Evolutionary conservation across 1,284 basidiomycete species (phyloP).

Genomic region (Flammula alnicola): DNA sequence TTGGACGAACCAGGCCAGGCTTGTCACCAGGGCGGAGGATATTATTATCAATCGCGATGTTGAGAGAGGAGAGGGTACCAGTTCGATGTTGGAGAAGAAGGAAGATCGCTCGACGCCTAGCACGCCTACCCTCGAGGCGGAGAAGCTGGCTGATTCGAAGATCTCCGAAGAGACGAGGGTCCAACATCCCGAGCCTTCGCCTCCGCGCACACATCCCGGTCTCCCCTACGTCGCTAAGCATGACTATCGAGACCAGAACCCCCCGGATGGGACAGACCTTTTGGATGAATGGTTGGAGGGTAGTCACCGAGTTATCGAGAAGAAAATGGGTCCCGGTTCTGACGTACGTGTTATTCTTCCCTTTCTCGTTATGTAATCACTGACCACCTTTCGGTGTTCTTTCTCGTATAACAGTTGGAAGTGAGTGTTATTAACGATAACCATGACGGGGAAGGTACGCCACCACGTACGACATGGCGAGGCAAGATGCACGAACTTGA

Average conservation of each 20-base stretch:
- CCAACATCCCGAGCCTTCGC: not conserved
- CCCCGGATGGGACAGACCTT: slow-evolving; percentile 46
- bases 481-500: slow-evolving; percentile 23
- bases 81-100: slow-evolving; percentile 21
- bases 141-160: slow-evolving; percentile 12
- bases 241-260: slow-evolving; percentile 29
- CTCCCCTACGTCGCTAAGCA: not conserved
- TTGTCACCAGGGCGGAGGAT: slow-evolving; percentile 64
- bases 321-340: slow-evolving; percentile 55
- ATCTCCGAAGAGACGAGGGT: slow-evolving; percentile 11
- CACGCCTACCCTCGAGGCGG: slow-evolving; percentile 11
- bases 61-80: slow-evolving; percentile 10
- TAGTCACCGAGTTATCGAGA: slow-evolving; percentile 67
- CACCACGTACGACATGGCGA: slow-evolving; percentile 17
- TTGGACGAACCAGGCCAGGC: slow-evolving; percentile 78
- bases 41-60: slow-evolving; percentile 84
- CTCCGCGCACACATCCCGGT: too few species aligned
- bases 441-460: not conserved
- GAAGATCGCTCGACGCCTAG: slow-evolving; percentile 18
- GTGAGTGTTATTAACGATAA: slow-evolving; percentile 25
- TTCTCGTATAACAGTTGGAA: slow-evolving; percentile 25
- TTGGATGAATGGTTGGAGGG: slow-evolving; percentile 71
- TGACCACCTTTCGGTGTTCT: too few species aligned
- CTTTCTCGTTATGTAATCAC: not conserved
- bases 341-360: slow-evolving; percentile 53